phyloP scores from a whole-genome alignment of 768 basidiomycete genomes.

The Exidia glandulosa region DNA sequence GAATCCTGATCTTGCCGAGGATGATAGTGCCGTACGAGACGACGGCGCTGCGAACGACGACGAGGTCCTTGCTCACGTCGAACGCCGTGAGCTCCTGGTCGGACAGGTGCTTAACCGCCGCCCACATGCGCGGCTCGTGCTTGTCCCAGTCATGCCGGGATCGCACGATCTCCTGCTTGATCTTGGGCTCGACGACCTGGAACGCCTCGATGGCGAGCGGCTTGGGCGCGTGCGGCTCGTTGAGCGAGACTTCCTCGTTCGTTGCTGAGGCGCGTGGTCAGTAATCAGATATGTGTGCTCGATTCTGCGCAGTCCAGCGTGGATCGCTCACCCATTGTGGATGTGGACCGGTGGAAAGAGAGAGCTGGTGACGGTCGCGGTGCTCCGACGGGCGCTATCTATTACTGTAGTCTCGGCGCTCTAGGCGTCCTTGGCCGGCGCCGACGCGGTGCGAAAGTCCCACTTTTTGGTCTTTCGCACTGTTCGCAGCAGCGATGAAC shows the following conservation, averaged over 20 bases:
- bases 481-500: too few species aligned
- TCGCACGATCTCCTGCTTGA: slow-evolving; percentile 56
- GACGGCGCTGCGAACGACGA: slow-evolving; percentile 38
- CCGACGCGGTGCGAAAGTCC: too few species aligned
- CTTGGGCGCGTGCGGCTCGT: slow-evolving; percentile 48
- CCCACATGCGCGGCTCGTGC: slow-evolving; percentile 24
- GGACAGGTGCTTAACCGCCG: background rate
- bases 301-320: too few species aligned
- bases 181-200: slow-evolving; percentile 35
- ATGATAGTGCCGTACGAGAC: slow-evolving; percentile 64
- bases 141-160: slow-evolving; percentile 62
- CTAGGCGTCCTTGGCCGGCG: too few species aligned
- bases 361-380: too few species aligned
- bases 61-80: slow-evolving; percentile 30
- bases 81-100: slow-evolving; percentile 25
- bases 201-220: slow-evolving; percentile 57
- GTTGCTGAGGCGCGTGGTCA: slow-evolving; percentile 31
- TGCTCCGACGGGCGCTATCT: too few species aligned
- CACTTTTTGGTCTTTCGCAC: too few species aligned
- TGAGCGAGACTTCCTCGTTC: slow-evolving; percentile 43
- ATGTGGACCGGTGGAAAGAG: too few species aligned
- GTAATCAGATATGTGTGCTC: too few species aligned
- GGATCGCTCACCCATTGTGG: background rate
- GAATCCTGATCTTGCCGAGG: slow-evolving; percentile 65
- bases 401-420: too few species aligned